A percentile compares a stretch with the other conserved stretches of the same genome.
Conservation (phyloP, 345 rosid species). For the Kernera saxatilis region DNA sequence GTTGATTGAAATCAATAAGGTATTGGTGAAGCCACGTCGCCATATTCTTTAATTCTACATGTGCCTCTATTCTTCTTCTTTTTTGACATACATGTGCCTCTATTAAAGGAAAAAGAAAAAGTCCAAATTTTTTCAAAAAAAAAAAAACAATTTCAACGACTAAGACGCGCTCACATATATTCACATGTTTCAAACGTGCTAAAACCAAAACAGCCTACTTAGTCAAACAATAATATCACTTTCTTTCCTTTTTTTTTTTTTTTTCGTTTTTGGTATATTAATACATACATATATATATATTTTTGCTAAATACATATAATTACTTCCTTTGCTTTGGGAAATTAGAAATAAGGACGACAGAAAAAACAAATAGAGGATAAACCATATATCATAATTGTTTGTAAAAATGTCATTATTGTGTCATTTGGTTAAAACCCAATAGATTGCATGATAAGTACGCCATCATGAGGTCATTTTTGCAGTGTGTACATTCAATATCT, state of each 20-base stretch:
- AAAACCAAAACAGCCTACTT: background rate
- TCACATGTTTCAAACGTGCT: constrained; percentile 21
- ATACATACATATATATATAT: background rate
- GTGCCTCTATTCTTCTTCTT: constrained; percentile 24
- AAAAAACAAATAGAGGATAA: background rate
- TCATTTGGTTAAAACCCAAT: background rate
- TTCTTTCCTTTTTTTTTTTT: background rate
- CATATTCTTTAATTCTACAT: constrained; percentile 8
- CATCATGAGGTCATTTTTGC: background rate
- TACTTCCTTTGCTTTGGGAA: background rate
- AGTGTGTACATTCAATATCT: background rate
- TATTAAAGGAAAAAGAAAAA: constrained; percentile 9
- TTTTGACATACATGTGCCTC: constrained; percentile 29
- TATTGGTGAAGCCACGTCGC: constrained; percentile 17
- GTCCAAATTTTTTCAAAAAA: constrained; percentile 3
- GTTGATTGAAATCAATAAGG: constrained; percentile 2
- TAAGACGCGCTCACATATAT: background rate
- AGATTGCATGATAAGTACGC: background rate
- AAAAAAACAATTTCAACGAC: constrained; percentile 19
- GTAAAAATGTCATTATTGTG: background rate
- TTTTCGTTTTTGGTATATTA: background rate
- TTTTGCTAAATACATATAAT: too few species aligned
- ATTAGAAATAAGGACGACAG: too few species aligned
- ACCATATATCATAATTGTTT: background rate
- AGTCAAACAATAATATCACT: background rate